Evolutionary conservation across 1,139 yeast genomes (phyloP).

Genomic region (Taiozyma sp.): DNA sequence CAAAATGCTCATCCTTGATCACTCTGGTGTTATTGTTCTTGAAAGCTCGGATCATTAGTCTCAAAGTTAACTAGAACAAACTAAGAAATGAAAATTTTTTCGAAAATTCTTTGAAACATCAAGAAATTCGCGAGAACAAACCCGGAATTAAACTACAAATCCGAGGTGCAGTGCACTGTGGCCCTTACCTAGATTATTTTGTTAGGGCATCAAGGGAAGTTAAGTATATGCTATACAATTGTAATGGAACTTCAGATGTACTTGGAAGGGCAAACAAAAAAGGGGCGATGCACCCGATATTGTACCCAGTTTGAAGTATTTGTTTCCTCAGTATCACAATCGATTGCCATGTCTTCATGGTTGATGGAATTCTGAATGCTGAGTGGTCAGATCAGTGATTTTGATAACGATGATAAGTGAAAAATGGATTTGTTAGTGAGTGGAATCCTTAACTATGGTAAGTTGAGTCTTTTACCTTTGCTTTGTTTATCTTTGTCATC

Average conservation of each 20-base stretch:
- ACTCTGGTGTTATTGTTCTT: not conserved
- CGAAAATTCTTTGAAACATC: not conserved
- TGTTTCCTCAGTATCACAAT: not conserved
- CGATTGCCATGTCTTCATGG: not conserved
- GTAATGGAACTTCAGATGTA: too few species aligned
- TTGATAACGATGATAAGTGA: not conserved
- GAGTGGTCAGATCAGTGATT: not conserved
- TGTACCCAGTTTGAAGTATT: not conserved
- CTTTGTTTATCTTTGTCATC: not conserved
- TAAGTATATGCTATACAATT: too few species aligned
- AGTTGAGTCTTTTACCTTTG: not conserved
- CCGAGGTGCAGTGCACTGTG: not conserved
- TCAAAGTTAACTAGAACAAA: not conserved
- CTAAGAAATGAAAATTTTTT: not conserved
- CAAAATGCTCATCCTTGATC: not conserved
- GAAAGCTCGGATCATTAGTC: not conserved
- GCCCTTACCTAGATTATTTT: not conserved
- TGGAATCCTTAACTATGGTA: not conserved
- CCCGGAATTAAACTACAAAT: not conserved
- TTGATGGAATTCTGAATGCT: not conserved
- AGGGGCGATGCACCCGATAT: too few species aligned
- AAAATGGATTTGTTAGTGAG: not conserved
- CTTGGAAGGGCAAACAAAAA: too few species aligned
- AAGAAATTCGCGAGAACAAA: not conserved
- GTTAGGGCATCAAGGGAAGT: not conserved